Conservation (phyloP, 768 basidiomycete genomes). For the Scleroderma citrinum region DNA sequence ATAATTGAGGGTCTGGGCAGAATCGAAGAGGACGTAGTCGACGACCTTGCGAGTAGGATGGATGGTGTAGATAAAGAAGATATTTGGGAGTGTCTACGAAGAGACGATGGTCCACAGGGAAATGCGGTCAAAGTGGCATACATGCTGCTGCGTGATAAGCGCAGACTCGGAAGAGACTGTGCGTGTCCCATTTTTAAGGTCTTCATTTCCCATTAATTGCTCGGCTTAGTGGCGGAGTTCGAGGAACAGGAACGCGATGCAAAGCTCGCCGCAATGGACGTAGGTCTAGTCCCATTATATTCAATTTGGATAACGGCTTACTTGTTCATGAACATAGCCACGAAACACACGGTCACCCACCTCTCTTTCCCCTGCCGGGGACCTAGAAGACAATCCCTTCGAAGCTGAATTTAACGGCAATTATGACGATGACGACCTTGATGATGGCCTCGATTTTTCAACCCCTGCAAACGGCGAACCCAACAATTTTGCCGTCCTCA, state of each 20-base stretch:
- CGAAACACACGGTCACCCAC: constrained; percentile 63
- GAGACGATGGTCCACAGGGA: constrained; percentile 79
- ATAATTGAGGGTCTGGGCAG: constrained; percentile 89
- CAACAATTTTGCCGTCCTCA: constrained; percentile 81
- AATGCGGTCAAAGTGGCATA: constrained; percentile 97
- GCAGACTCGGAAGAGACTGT: constrained; percentile 79
- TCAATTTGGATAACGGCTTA: constrained; percentile 5
- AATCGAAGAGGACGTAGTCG: constrained; percentile 88
- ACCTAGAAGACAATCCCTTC: constrained; percentile 74
- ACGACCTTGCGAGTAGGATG: constrained; percentile 71
- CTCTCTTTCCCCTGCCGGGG: constrained; percentile 58
- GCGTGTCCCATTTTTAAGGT: constrained; percentile 29
- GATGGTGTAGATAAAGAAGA: constrained; percentile 74
- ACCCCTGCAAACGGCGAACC: constrained; percentile 33
- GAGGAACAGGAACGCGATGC: constrained; percentile 86
- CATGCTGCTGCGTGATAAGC: constrained; percentile 86
- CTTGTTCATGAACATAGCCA: constrained; percentile 38
- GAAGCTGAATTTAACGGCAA: constrained; percentile 58
- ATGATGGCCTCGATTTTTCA: constrained; percentile 46
- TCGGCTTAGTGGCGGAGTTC: constrained; percentile 55
- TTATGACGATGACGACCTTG: constrained; percentile 49
- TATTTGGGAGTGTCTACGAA: constrained; percentile 78
- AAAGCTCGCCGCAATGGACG: constrained; percentile 73
- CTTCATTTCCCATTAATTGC: constrained; percentile 8
- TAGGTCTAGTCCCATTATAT: constrained; percentile 37